Conservation (phyloP, 1,284 basidiomycete species). For the Polyporus tsugae region DNA sequence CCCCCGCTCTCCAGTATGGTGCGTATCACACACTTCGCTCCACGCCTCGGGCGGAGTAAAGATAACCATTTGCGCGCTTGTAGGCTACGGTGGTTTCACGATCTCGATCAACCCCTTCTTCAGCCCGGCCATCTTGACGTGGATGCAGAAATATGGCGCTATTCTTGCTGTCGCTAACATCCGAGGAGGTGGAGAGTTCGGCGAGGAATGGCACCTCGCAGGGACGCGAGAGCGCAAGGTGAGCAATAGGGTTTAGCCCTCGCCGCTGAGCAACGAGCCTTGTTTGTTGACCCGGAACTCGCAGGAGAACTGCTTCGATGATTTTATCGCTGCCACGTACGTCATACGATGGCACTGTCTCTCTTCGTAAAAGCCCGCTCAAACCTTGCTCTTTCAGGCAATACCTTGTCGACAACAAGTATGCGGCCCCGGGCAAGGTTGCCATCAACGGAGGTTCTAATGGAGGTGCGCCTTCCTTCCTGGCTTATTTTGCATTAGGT, state of each 20-base stretch:
- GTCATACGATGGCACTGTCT: conserved; percentile 36
- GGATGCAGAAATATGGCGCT: conserved; percentile 78
- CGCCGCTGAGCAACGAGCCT: not conserved
- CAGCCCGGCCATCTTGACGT: conserved; percentile 77
- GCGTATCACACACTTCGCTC: conserved; percentile 35
- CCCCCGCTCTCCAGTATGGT: conserved; percentile 85
- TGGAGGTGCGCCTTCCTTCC: conserved; percentile 58
- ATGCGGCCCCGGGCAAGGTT: conserved; percentile 76
- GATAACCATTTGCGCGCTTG: conserved; percentile 9
- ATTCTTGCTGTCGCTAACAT: conserved; percentile 81
- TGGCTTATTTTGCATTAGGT: not conserved
- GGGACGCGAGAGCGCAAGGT: conserved; percentile 78
- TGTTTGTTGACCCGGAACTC: conserved; percentile 1
- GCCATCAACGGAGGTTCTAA: conserved; percentile 84
- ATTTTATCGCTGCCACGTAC: conserved; percentile 83
- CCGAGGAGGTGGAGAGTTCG: conserved; percentile 87
- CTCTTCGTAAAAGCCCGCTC: conserved; percentile 4
- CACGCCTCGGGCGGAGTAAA: not conserved
- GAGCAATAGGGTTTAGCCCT: conserved; percentile 15
- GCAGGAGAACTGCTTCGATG: conserved; percentile 81
- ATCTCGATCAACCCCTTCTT: conserved; percentile 80
- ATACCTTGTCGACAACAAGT: conserved; percentile 77
- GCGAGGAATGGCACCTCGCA: conserved; percentile 83
- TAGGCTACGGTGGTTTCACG: conserved; percentile 80
- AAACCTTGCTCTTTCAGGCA: conserved; percentile 50